Base-by-base conservation (phyloP, 805 yeast genomes). In the Teunomyces tritomae region DNA sequence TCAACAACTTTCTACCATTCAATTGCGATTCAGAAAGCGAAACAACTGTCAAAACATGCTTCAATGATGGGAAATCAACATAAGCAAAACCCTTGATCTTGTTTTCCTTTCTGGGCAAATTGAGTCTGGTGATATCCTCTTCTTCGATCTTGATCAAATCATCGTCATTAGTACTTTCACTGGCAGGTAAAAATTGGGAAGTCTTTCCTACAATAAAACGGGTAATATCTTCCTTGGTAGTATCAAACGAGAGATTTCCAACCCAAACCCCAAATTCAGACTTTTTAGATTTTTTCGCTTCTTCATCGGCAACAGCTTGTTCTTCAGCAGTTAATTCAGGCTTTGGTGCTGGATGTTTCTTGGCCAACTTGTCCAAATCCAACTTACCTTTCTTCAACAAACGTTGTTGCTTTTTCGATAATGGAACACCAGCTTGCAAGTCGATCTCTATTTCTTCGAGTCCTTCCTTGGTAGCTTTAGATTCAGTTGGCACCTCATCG, bases 61-160 rank as follows among this genome's bases (percentile, higher is more conserved):
- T 77, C 39, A 68, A 76, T 2, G 80, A 77, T 8, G 74, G 69
- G 57, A 94, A 83, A 65, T 94, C 97, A 53, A 92, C 80, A 64
- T 94, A 91, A 3, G 97, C 96, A 65, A 91, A 94, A 1, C 99
- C 95, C 62, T 84, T 83, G 51, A 80, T 81, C 59, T 84, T 85
- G 53, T 78, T 80, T 27, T 78, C 83, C 52, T 80, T 80, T 51
- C 75, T 80, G n/a, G 98, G 98, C 61, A 92, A 65, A 57, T 92
- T 87, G 41, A 90, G 71, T 62, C 98, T 78, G 0, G 84, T 67
- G 45, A 94, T 83, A 52, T 86, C 89, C 1, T 66, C 68, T 45
- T 80, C 85, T 13, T 67, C 64, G 11, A 87, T 74, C 32, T 57
- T 52, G 8, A 63, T 57, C 11, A 57, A 47, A 2, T 58, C 60